These are phyloP conservation scores for Alternaria alternata DNA, from an alignment of 2,329 filamentous ascomycete species.

Conservation along the genomic window DNA sequence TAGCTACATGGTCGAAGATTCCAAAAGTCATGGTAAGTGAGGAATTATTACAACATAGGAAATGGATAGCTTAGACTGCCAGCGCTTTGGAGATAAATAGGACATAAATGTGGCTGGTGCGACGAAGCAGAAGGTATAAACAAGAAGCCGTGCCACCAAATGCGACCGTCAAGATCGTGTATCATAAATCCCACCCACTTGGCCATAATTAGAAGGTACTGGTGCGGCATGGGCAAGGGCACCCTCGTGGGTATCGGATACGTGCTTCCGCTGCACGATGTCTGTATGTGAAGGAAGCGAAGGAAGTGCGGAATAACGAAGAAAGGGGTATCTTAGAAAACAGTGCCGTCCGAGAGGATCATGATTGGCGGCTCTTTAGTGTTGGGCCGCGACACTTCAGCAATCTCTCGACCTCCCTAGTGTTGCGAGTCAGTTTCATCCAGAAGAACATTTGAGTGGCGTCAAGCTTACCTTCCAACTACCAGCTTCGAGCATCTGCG, in stretches of 20 bases:
- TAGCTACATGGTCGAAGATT: slow-evolving; percentile 7
- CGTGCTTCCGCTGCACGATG: slow-evolving; percentile 26
- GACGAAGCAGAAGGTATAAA: slow-evolving; percentile 27
- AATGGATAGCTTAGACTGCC: slow-evolving; percentile 6
- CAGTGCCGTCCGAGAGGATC: slow-evolving; percentile 94
- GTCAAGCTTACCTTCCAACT: slow-evolving; percentile 87
- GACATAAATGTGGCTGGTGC: slow-evolving; percentile 11
- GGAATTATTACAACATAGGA: slow-evolving; percentile 13
- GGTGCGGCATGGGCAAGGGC: slow-evolving; percentile 10
- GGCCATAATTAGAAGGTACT: slow-evolving; percentile 28
- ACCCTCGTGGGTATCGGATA: slow-evolving; percentile 19
- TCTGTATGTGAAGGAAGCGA: slow-evolving; percentile 32
- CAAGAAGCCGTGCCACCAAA: slow-evolving; percentile 29
- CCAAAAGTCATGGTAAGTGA: slow-evolving; percentile 8
- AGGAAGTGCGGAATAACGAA: slow-evolving; percentile 36
- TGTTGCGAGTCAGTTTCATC: slow-evolving; percentile 20
- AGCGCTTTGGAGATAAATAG: slow-evolving; percentile 1
- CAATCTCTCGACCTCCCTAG: slow-evolving; percentile 90
- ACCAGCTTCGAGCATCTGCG: slow-evolving; percentile 93
- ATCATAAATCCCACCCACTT: slow-evolving; percentile 30
- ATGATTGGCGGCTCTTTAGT: slow-evolving; percentile 97
- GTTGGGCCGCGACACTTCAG: slow-evolving; percentile 92
- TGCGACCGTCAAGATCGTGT: slow-evolving; percentile 39
- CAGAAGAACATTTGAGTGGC: not conserved
- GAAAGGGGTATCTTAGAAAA: slow-evolving; percentile 73